Base-by-base conservation (phyloP, 768 basidiomycete genomes). In the Symmetrospora coprosmae region DNA sequence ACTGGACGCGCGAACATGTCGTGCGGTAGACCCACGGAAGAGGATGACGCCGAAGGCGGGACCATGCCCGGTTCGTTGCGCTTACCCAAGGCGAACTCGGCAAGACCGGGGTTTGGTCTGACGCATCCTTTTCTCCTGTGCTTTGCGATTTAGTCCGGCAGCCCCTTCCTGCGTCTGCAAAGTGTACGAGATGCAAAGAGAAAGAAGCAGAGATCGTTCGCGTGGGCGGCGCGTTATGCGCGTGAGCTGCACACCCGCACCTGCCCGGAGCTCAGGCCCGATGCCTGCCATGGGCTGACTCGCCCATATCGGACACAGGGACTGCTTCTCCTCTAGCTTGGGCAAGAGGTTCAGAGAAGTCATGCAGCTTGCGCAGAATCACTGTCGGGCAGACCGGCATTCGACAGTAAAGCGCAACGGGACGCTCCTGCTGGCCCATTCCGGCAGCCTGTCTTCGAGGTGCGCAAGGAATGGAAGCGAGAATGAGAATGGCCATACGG, bases 1-100 rank as follows among this genome's bases (percentile, higher is more conserved):
- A n/a, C n/a, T n/a, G n/a, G n/a, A n/a, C n/a, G n/a, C n/a, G n/a
- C 8, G 11, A 27, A 13, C 21, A 58, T 58, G 55, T 58, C 55
- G 39, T 58, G 55, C 43, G 55, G 55, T 2, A 27, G 40, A 19
- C 23, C 40, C n/a, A n/a, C n/a, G n/a, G n/a, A n/a, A n/a, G n/a
- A n/a, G n/a, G n/a, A n/a, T 31, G 55, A 58, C 7, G 55, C 43
- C n/a, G 55, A 58, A 27, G 55, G 30, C n/a, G 40, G 43, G 33
- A 43, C 43, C 17, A 45, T 46, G 40, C 43, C 55, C 6, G 55
- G 43, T 45, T 28, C 27, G 55, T 43, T 45, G 11, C 4, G 17
- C 23, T 27, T 19, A 43, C 5, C 23, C 4, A 31, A 40, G 28
- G 34, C 33, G 27, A 40, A 21, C 9, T 7, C 27, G 25, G 23